phyloP scores from a whole-genome alignment of 495 filamentous ascomycete species.

The Thozetella sp. region DNA sequence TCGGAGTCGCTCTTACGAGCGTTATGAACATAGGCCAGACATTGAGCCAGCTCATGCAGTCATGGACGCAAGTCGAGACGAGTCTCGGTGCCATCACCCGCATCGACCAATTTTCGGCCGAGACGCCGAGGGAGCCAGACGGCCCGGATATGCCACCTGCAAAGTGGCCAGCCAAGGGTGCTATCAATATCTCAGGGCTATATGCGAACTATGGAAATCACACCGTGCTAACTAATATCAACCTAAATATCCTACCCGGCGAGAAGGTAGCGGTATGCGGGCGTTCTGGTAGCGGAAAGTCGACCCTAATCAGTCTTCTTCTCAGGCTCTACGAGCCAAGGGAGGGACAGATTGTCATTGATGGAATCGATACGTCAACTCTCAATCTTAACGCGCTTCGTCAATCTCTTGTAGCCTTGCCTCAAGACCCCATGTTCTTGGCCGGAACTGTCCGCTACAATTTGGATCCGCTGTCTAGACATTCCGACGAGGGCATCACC shows the following conservation, averaged over 20 bases:
- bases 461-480: conserved; percentile 38
- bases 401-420: conserved; percentile 35
- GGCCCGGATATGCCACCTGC: conserved; percentile 45
- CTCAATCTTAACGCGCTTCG: conserved; percentile 32
- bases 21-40: conserved; percentile 29
- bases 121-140: conserved; percentile 49
- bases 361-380: conserved; percentile 42
- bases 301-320: conserved; percentile 34
- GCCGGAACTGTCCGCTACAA: conserved; percentile 48
- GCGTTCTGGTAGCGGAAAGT: conserved; percentile 42
- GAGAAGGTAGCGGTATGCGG: conserved; percentile 59
- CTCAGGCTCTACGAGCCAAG: conserved; percentile 31
- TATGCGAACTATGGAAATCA: conserved; percentile 34
- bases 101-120: conserved; percentile 54
- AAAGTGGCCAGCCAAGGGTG: conserved; percentile 43
- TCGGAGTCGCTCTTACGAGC: conserved; percentile 39
- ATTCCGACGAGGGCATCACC: conserved; percentile 37
- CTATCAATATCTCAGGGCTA: conserved; percentile 44
- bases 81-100: conserved; percentile 47
- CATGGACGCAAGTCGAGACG: conserved; percentile 42
- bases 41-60: conserved; percentile 31
- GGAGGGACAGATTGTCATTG: conserved; percentile 41
- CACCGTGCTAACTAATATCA: conserved; percentile 45
- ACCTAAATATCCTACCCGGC: conserved; percentile 50
- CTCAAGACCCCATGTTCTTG: conserved; percentile 52